Evolutionary conservation across 352 stramenopile genomes (phyloP).

Genomic region (Phytophthora quininea): DNA sequence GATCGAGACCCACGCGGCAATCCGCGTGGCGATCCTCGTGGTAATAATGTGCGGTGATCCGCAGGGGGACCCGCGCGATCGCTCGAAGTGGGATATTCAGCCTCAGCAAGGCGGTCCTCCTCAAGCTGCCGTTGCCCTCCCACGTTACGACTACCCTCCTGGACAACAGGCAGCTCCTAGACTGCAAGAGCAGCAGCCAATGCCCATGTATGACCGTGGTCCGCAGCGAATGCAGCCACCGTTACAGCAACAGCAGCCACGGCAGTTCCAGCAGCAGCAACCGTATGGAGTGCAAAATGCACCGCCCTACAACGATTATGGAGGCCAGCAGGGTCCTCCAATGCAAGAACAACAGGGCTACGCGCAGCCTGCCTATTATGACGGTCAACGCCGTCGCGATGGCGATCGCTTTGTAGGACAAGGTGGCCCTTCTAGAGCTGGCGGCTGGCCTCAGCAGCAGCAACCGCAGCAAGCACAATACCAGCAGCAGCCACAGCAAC

Average conservation of each 20-base stretch:
- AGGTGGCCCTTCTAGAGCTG: conserved; percentile 44
- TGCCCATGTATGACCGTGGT: conserved; percentile 39
- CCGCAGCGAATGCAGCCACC: conserved; percentile 31
- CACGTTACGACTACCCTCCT: conserved; percentile 39
- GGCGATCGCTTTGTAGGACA: conserved; percentile 43
- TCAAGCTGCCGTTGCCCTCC: conserved; percentile 17
- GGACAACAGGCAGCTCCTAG: conserved; percentile 33
- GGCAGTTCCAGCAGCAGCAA: conserved; percentile 39
- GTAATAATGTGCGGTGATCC: neutral
- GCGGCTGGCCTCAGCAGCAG: conserved; percentile 28
- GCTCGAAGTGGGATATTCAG: conserved; percentile 46
- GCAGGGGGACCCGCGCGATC: conserved; percentile 1
- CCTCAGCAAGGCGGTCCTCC: conserved; percentile 28
- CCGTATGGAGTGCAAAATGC: conserved; percentile 31
- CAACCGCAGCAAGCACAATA: conserved; percentile 23
- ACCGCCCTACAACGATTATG: conserved; percentile 33
- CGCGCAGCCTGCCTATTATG: conserved; percentile 26
- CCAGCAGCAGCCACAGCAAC: conserved; percentile 27
- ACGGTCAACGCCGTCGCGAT: conserved; percentile 29
- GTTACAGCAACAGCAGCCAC: conserved; percentile 27
- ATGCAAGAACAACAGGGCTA: conserved; percentile 39
- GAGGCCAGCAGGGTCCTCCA: conserved; percentile 20
- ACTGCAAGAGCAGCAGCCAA: conserved; percentile 31
- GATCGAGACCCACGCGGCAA: conserved; percentile 40
- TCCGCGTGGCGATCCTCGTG: conserved; percentile 16